A percentile compares a stretch with the other conserved stretches of the same genome.
Evolutionary conservation across 345 rosid species (phyloP).

Genomic region (Eucalyptus marginata): DNA sequence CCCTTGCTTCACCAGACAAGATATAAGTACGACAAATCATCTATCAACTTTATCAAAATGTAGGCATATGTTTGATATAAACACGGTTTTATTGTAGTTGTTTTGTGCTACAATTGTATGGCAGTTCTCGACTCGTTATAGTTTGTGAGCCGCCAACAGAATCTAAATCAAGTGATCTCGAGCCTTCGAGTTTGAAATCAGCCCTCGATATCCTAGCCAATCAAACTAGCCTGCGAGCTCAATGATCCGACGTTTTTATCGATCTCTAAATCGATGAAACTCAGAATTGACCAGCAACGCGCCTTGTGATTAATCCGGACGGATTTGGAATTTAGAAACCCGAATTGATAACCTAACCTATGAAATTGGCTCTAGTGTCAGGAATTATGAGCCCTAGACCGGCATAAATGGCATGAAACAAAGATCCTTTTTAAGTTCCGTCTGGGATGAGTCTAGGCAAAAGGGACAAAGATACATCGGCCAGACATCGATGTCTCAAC

Average conservation of each 20-base stretch:
- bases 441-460: neutral
- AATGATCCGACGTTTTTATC: neutral
- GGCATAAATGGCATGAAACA: neutral
- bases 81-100: no score
- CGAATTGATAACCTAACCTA: neutral
- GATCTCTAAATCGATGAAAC: neutral
- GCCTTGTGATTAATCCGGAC: fast-evolving
- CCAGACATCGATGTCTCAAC: neutral
- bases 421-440: neutral
- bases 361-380: neutral
- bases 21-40: neutral
- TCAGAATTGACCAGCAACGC: fast-evolving
- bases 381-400: neutral
- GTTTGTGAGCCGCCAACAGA: fast-evolving
- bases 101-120: neutral
- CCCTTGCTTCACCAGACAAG: neutral
- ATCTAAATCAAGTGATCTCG: neutral
- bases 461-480: neutral
- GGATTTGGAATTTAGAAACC: neutral
- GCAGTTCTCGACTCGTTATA: fast-evolving
- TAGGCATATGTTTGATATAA: neutral
- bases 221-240: fast-evolving
- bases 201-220: neutral
- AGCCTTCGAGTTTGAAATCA: fast-evolving
- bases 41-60: neutral